Percentiles rank a stretch among this genome's conserved stretches.
Evolutionary conservation across 768 basidiomycete genomes (phyloP).

Genomic region (Clavulina sp.): DNA sequence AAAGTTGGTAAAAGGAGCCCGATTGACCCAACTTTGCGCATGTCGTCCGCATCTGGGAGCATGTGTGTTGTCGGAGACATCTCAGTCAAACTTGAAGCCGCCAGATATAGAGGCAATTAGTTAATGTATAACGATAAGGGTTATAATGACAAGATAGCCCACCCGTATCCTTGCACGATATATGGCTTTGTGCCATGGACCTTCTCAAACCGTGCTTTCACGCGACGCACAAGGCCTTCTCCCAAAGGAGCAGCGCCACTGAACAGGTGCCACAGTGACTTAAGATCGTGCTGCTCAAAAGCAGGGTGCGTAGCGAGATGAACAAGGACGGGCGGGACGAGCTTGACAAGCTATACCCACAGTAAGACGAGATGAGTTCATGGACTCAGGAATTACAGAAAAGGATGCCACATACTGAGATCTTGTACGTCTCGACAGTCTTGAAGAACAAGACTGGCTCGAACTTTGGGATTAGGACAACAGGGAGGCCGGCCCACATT

Average conservation of each 20-base stretch:
- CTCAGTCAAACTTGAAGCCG: constrained; percentile 25
- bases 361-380: neutral
- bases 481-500: constrained; percentile 18
- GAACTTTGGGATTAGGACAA: constrained; percentile 33
- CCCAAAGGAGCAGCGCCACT: constrained; percentile 66
- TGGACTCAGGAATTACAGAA: neutral
- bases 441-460: constrained; percentile 51
- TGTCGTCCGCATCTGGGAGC: constrained; percentile 9
- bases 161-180: neutral
- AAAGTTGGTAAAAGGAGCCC: constrained; percentile 60
- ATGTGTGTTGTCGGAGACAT: neutral
- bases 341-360: constrained; percentile 19
- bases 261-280: constrained; percentile 36
- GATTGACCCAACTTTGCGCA: constrained; percentile 40
- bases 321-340: constrained; percentile 74
- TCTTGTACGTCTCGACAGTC: constrained; percentile 44
- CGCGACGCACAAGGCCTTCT: neutral
- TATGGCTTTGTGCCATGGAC: neutral
- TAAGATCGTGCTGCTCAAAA: constrained; percentile 42
- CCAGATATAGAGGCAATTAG: neutral
- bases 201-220: neutral
- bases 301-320: constrained; percentile 46
- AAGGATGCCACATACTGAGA: constrained; percentile 22
- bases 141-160: neutral
- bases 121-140: neutral